phyloP scores from a whole-genome alignment of 331 rosid genomes.

The Telfairia occidentalis region DNA sequence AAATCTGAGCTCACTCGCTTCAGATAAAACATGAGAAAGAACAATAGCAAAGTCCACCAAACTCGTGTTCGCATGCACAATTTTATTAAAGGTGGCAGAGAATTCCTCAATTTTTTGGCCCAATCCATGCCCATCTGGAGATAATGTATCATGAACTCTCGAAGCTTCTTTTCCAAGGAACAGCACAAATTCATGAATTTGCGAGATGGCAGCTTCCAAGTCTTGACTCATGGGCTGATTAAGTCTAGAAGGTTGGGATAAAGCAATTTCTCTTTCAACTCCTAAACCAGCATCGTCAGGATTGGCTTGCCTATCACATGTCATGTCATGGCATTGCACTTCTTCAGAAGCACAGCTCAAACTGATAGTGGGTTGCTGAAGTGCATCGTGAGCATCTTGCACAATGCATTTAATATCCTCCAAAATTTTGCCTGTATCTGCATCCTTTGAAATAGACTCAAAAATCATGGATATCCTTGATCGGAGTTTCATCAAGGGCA shows the following conservation, averaged over 20 bases:
- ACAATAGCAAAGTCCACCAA: conserved; percentile 61
- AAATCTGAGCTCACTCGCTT: conserved; percentile 71
- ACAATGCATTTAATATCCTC: conserved; percentile 67
- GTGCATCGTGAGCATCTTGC: conserved; percentile 46
- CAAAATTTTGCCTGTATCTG: conserved; percentile 50
- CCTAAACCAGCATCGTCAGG: conserved; percentile 59
- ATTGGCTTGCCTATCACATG: conserved; percentile 48
- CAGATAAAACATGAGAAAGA: conserved; percentile 62
- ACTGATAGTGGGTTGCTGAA: conserved; percentile 25
- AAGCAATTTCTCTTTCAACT: conserved; percentile 37
- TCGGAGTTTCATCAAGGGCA: conserved; percentile 44
- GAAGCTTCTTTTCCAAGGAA: conserved; percentile 60
- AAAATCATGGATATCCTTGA: conserved; percentile 59
- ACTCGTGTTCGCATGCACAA: conserved; percentile 36
- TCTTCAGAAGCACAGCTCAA: conserved; percentile 29
- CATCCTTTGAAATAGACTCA: conserved; percentile 55
- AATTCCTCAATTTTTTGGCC: conserved; percentile 57
- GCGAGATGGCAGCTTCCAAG: conserved; percentile 63
- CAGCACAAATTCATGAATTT: conserved; percentile 65
- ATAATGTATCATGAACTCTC: conserved; percentile 39
- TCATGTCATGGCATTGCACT: conserved; percentile 34
- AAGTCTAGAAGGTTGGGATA: conserved; percentile 26
- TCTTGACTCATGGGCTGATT: conserved; percentile 34
- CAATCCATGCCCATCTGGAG: conserved; percentile 44
- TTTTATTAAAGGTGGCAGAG: conserved; percentile 45